Conservation (phyloP, 2,329 filamentous ascomycete species). For the Aspergillus terreus region DNA sequence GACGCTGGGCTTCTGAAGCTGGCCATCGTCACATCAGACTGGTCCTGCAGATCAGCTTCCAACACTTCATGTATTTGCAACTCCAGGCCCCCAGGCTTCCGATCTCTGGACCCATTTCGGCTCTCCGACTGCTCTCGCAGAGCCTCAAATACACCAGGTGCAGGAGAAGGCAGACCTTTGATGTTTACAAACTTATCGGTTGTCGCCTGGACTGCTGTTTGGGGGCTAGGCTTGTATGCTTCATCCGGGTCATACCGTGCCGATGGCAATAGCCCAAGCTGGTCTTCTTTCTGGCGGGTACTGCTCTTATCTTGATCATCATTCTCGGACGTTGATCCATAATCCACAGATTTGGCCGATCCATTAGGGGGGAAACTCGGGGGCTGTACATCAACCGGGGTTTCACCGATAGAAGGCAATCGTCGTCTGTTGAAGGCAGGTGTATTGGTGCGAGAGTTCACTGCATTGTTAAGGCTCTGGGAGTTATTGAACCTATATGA, state of each 20-base stretch:
- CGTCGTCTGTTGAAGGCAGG: constrained; percentile 60
- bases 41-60: constrained; percentile 50
- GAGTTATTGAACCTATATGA: constrained; percentile 55
- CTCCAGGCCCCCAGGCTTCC: constrained; percentile 73
- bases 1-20: constrained; percentile 34
- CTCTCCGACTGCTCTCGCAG: constrained; percentile 58
- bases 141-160: constrained; percentile 59
- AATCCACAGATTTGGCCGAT: constrained; percentile 43
- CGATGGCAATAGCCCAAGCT: constrained; percentile 38
- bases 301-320: constrained; percentile 29
- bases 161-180: constrained; percentile 64
- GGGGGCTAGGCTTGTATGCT: constrained; percentile 47
- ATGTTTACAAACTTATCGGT: constrained; percentile 57
- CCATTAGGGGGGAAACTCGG: constrained; percentile 38
- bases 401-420: constrained; percentile 76
- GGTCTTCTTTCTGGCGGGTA: not conserved
- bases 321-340: constrained; percentile 47
- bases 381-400: constrained; percentile 51
- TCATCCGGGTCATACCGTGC: constrained; percentile 43
- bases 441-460: constrained; percentile 61
- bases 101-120: constrained; percentile 63
- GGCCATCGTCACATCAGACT: constrained; percentile 49
- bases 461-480: constrained; percentile 66
- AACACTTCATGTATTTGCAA: constrained; percentile 56
- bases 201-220: constrained; percentile 65